Conservation (phyloP, 1,284 basidiomycete genomes). For the Marasmius oreades region DNA sequence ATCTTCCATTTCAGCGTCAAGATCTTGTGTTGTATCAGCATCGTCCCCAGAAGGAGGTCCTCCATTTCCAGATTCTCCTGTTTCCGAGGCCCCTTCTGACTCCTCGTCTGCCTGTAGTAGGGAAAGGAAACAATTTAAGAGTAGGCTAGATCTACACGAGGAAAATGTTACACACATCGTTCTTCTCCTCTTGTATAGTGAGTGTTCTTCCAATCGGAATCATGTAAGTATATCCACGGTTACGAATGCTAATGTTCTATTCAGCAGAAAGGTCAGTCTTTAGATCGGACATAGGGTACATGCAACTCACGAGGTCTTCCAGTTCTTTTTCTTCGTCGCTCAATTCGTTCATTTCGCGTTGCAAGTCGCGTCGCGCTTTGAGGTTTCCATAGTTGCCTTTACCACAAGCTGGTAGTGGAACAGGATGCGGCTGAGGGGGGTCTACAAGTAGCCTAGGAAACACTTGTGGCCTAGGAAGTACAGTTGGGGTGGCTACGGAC, state of each 20-base stretch:
- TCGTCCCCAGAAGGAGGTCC: constrained; percentile 42
- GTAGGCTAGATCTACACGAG: background rate
- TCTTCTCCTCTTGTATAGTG: constrained; percentile 79
- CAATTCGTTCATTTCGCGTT: constrained; percentile 79
- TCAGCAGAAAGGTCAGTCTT: constrained; percentile 9
- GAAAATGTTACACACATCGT: constrained; percentile 53
- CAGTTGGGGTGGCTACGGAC: constrained; percentile 60
- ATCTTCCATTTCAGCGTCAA: constrained; percentile 72
- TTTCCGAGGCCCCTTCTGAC: constrained; percentile 46
- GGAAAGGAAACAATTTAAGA: constrained; percentile 2
- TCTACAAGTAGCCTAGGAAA: constrained; percentile 67
- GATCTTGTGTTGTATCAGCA: constrained; percentile 53
- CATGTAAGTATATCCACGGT: constrained; percentile 63
- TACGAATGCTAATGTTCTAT: constrained; percentile 57
- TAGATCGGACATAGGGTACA: background rate
- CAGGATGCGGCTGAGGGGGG: constrained; percentile 63
- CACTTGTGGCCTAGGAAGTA: constrained; percentile 55
- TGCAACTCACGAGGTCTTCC: constrained; percentile 57
- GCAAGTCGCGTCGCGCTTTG: constrained; percentile 62
- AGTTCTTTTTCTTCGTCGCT: constrained; percentile 82
- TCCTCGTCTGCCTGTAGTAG: constrained; percentile 41
- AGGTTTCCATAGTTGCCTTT: constrained; percentile 48
- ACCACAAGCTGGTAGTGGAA: constrained; percentile 43
- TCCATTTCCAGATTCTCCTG: constrained; percentile 30
- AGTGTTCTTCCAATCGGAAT: constrained; percentile 69